Evolutionary conservation across 1,139 yeast genomes (phyloP), one percentile per base, ranked within the genome.

Genomic region (Saccharomyces hybrid): DNA sequence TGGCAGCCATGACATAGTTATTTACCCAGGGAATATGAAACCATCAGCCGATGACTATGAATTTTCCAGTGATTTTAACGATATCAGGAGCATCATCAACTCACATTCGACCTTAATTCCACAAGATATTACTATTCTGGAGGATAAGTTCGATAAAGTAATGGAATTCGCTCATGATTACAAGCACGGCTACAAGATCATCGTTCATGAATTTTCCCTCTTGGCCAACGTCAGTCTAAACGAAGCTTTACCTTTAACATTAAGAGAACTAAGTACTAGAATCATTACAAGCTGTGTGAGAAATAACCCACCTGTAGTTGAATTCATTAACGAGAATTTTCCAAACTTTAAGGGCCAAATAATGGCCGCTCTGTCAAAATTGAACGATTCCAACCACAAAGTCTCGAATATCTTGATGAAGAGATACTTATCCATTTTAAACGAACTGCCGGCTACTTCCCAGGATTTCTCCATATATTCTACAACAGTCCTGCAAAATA

Each of bases 241-340:
- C 47, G 53, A 55, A 3, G 42, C 51, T 4, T 47, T 61, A 3
- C 65, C 65, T 11, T 27, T 56, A 5, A 54, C 60, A 3, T 58
- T 77, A 8, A 72, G 71, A 52, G 88, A 84, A 57, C 64, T 76
- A 52, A 62, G 77, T 1, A 75, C 78, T 46, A 71, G 86, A 59
- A 73, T 83, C 48, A 73, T 84, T 60, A 80, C 82, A 0, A 74
- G 84, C 7, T 70, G 84, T 3, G 73, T 88, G 53, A 77, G 96
- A 63, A 89, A 89, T 67, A 89, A 89, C 65, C 83, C 84, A 0
- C 80, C 78, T 2, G 91, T 96, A 0, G 71, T 82, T 13, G 67
- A 71, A 8, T 60, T 53, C 47, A 57, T 67, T 38, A 56, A 57
- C 29, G 55, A 34, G 3, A 52, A 54, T 25, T 56, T 60, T 41